phyloP scores from a whole-genome alignment of 305 asterid genomes.

The Fraxinus paxiana region DNA sequence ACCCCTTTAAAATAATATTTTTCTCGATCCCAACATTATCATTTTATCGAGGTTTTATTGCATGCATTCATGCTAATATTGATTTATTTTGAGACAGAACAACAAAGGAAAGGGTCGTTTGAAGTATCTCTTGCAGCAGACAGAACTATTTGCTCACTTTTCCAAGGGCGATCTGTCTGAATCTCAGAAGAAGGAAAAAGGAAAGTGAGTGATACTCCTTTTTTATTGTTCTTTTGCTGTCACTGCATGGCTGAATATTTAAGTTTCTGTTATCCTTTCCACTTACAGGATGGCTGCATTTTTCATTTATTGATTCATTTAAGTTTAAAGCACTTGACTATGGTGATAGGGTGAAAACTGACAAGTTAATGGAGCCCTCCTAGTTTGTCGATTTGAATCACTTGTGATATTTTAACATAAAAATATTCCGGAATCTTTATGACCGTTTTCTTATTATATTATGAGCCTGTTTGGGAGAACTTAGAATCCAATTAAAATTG shows the following conservation, averaged over 20 bases:
- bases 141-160: slow-evolving; percentile 96
- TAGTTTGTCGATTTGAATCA: neutral
- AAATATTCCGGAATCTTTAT: neutral
- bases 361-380: neutral
- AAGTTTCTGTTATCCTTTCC: neutral
- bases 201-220: slow-evolving; percentile 45
- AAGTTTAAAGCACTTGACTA: neutral
- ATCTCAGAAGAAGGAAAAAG: slow-evolving; percentile 70
- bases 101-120: slow-evolving; percentile 91
- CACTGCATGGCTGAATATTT: neutral
- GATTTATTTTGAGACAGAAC: slow-evolving; percentile 52
- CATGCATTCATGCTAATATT: neutral
- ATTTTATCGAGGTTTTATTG: neutral
- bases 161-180: slow-evolving; percentile 78
- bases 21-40: neutral
- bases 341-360: neutral
- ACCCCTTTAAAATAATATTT: neutral
- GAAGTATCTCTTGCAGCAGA: slow-evolving; percentile 91
- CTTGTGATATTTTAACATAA: neutral
- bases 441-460: neutral
- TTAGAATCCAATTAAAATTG: too few relatives aligned
- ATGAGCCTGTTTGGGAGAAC: too few relatives aligned
- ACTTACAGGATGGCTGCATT: neutral
- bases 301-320: neutral
- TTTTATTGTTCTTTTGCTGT: neutral